Evolutionary conservation across 1,284 basidiomycete species (phyloP).

Genomic region (Trichosporon asahii): DNA sequence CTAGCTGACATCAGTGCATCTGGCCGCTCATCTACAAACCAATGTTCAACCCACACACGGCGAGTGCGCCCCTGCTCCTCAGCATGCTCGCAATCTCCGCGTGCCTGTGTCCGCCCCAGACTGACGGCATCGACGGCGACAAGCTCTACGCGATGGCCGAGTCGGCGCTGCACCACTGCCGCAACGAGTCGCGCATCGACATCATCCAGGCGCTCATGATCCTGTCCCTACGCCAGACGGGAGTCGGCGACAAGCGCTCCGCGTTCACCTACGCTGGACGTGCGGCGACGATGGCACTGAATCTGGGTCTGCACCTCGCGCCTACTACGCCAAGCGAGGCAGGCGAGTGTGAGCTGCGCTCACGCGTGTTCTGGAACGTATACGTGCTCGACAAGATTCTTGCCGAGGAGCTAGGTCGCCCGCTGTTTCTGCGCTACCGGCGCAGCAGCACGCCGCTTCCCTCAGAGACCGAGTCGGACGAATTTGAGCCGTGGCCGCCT

Average conservation of each 20-base stretch:
- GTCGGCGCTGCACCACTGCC: slow-evolving; percentile 31
- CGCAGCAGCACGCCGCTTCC: slow-evolving; percentile 51
- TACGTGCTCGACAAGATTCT: slow-evolving; percentile 53
- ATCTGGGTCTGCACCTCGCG: slow-evolving; percentile 51
- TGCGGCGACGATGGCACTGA: slow-evolving; percentile 51
- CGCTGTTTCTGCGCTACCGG: slow-evolving; percentile 48
- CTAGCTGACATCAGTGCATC: slow-evolving; percentile 35
- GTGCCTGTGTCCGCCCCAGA: slow-evolving; percentile 53
- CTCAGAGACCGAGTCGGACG: slow-evolving; percentile 50
- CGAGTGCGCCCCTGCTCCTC: slow-evolving; percentile 36
- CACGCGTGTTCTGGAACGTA: slow-evolving; percentile 51
- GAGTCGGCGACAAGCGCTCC: slow-evolving; percentile 51
- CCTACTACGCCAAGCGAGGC: slow-evolving; percentile 24
- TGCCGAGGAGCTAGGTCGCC: slow-evolving; percentile 52
- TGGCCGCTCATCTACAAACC: slow-evolving; percentile 51
- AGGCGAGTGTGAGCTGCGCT: slow-evolving; percentile 44
- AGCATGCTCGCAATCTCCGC: slow-evolving; percentile 45
- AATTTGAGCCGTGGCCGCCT: slow-evolving; percentile 51
- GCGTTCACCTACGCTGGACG: slow-evolving; percentile 50
- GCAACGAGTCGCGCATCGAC: slow-evolving; percentile 38
- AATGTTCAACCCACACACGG: slow-evolving; percentile 40
- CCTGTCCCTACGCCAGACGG: slow-evolving; percentile 52
- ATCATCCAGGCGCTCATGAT: slow-evolving; percentile 50
- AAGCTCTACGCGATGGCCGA: slow-evolving; percentile 53
- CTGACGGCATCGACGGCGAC: slow-evolving; percentile 65